Evolutionary conservation across 2,329 filamentous ascomycete genomes (phyloP).

Genomic region (Aspergillus intermedius): DNA sequence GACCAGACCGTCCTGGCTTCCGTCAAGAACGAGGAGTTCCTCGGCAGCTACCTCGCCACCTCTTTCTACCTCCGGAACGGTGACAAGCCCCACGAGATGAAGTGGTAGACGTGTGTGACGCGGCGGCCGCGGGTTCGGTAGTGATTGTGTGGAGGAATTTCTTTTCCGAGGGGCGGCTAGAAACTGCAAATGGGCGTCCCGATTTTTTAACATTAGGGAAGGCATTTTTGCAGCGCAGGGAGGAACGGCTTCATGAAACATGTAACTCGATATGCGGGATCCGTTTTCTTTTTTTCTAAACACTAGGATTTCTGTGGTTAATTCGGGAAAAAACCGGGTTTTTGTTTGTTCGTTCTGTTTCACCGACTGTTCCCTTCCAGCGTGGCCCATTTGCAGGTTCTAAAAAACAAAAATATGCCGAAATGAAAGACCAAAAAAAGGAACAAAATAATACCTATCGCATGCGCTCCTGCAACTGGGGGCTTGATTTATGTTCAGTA

Average conservation of each 20-base stretch:
- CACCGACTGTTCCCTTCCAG: conserved; percentile 20
- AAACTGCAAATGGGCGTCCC: conserved; percentile 27
- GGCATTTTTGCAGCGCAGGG: conserved; percentile 21
- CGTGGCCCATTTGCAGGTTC: conserved; percentile 27
- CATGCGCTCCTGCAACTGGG: conserved; percentile 15
- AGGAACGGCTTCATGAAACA: conserved; percentile 33
- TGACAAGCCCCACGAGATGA: conserved; percentile 99
- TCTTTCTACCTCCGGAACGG: conserved; percentile 99
- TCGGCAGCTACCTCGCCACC: conserved; percentile 86
- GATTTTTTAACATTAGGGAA: conserved; percentile 7
- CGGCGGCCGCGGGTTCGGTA: conserved; percentile 36
- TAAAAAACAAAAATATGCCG: conserved; percentile 22
- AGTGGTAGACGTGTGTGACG: conserved; percentile 65
- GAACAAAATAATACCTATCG: conserved; percentile 32
- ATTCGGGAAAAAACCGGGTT: conserved; percentile 25
- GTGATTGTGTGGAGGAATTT: conserved; percentile 29
- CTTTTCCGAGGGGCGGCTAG: conserved; percentile 32
- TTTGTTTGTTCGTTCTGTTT: conserved; percentile 17
- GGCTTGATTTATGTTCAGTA: conserved; percentile 29
- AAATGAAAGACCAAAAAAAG: conserved; percentile 17
- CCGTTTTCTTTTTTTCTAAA: conserved; percentile 22
- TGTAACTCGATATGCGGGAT: conserved; percentile 34
- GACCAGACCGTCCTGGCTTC: conserved; percentile 91
- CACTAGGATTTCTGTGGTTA: conserved; percentile 24
- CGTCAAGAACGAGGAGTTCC: conserved; percentile 98